Evolutionary conservation across 2,329 filamentous ascomycete species (phyloP).

Genomic region (Mollisia scopiformis): DNA sequence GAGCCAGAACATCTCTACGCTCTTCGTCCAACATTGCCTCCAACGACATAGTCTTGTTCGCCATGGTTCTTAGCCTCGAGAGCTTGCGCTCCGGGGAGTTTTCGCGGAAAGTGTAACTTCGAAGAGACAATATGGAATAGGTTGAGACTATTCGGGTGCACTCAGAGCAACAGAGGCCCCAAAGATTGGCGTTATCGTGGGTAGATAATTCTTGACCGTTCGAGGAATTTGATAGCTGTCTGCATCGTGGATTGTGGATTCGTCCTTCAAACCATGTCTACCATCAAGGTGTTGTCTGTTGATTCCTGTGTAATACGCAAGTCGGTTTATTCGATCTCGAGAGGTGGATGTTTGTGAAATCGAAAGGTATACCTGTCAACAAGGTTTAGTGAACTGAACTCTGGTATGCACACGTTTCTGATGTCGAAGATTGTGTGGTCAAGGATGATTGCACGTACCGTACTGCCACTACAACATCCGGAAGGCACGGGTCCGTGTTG

Average conservation of each 20-base stretch:
- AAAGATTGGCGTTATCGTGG: slow-evolving; percentile 32
- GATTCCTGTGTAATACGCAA: slow-evolving; percentile 14
- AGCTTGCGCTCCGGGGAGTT: slow-evolving; percentile 15
- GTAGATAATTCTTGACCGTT: slow-evolving; percentile 22
- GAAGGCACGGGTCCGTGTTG: background rate
- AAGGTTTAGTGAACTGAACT: background rate
- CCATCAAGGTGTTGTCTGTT: slow-evolving; percentile 28
- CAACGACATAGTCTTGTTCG: slow-evolving; percentile 65
- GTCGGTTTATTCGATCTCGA: background rate
- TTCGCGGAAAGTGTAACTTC: background rate
- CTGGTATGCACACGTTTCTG: background rate
- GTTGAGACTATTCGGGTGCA: background rate
- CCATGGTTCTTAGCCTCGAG: slow-evolving; percentile 25
- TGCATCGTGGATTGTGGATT: slow-evolving; percentile 36
- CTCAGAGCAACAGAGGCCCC: slow-evolving; percentile 18
- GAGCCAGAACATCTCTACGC: slow-evolving; percentile 70
- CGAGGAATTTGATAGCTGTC: slow-evolving; percentile 3
- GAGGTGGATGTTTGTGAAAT: background rate
- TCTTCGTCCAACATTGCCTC: slow-evolving; percentile 79
- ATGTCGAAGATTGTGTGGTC: background rate
- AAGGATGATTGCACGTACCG: background rate
- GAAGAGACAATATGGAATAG: background rate
- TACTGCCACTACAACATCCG: background rate
- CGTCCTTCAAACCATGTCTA: slow-evolving; percentile 34
- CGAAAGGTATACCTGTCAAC: background rate